Percentiles rank a stretch among this genome's conserved stretches.
Conservation (phyloP, 331 rosid species). For the Pyracantha coccinea region DNA sequence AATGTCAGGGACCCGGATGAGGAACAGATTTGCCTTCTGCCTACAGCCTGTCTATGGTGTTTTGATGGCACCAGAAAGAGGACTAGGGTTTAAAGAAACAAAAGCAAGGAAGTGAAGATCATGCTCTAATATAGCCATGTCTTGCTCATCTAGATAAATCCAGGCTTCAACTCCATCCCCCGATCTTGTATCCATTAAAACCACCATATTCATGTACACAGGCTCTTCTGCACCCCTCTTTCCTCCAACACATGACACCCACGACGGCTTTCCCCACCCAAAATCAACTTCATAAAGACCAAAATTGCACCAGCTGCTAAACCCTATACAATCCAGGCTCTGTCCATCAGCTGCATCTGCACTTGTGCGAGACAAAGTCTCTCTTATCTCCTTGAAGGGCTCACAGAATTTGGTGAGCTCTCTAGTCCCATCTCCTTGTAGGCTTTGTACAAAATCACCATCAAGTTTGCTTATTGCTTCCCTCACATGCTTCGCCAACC, state of each 20-base stretch:
- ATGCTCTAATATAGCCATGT: neutral
- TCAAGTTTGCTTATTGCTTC: neutral
- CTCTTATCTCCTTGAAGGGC: no score
- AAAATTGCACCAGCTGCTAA: conserved; percentile 27
- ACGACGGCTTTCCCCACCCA: conserved; percentile 40
- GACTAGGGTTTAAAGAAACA: neutral
- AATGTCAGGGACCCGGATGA: neutral
- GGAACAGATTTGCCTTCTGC: neutral
- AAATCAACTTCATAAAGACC: conserved; percentile 21
- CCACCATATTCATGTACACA: neutral
- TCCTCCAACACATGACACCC: conserved; percentile 8
- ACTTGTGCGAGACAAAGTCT: no score
- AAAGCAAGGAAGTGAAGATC: neutral
- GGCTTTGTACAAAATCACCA: neutral
- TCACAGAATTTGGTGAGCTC: neutral
- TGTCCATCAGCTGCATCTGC: no score
- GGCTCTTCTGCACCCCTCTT: neutral
- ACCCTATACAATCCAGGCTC: neutral
- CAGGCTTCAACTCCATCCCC: neutral
- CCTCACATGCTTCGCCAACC: neutral
- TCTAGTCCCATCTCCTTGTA: neutral
- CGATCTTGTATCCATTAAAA: neutral
- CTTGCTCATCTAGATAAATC: neutral
- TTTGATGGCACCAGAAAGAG: neutral
- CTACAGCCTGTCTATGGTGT: neutral